Percentiles rank a stretch among this genome's conserved stretches.
These are phyloP conservation scores for Cyberlindnera xylosilytica DNA, from an alignment of 805 yeast genomes.

Conservation along the genomic window DNA sequence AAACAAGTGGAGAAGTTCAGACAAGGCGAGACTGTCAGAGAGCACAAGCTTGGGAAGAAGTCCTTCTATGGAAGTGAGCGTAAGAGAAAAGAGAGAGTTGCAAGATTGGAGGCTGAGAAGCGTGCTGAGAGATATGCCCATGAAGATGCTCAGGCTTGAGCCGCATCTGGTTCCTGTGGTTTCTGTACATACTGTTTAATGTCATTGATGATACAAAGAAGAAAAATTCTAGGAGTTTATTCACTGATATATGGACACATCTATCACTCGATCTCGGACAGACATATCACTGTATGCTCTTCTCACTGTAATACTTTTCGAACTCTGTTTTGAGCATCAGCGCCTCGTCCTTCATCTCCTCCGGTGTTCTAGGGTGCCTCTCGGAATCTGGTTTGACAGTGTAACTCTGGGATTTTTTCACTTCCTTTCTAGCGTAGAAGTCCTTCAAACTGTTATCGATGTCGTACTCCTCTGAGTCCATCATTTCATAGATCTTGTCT, in stretches of 20 bases:
- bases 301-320: slow-evolving; percentile 3
- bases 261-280: too few relatives aligned
- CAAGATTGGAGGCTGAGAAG: slow-evolving; percentile 49
- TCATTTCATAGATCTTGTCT: slow-evolving; percentile 66
- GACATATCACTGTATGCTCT: too few relatives aligned
- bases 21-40: slow-evolving; percentile 52
- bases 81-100: slow-evolving; percentile 61
- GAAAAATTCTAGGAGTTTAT: too few relatives aligned
- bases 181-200: slow-evolving; percentile 9
- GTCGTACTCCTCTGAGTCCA: slow-evolving; percentile 54
- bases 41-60: slow-evolving; percentile 67
- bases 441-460: slow-evolving; percentile 31
- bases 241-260: too few relatives aligned
- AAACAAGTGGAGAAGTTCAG: slow-evolving; percentile 68
- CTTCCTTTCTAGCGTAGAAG: slow-evolving; percentile 30
- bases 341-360: slow-evolving; percentile 75
- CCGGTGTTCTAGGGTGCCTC: slow-evolving; percentile 54
- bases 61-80: slow-evolving; percentile 83
- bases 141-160: slow-evolving; percentile 22
- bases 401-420: slow-evolving; percentile 25
- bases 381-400: slow-evolving; percentile 45
- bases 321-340: slow-evolving; percentile 43
- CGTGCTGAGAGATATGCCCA: slow-evolving; percentile 28
- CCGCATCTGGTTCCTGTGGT: background rate
- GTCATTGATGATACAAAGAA: slow-evolving; percentile 8